Conservation (phyloP, 2,329 filamentous ascomycete species). For the Parafenestella ontariensis region DNA sequence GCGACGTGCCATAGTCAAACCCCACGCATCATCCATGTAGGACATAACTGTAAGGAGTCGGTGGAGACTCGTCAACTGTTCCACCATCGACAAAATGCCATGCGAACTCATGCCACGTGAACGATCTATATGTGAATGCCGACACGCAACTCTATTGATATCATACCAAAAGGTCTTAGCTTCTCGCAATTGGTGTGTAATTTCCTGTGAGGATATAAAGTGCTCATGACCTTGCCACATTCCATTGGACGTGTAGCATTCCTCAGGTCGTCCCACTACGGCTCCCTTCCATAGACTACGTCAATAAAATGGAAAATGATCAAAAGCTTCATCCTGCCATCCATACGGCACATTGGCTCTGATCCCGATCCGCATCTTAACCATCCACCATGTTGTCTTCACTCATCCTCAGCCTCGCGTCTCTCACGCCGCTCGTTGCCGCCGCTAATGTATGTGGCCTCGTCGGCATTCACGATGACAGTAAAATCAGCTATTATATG, state of each 20-base stretch:
- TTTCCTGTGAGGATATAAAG: background rate
- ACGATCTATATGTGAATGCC: background rate
- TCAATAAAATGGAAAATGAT: background rate
- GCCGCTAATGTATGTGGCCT: constrained; percentile 13
- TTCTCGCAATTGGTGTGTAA: background rate
- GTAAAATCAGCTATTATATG: constrained; percentile 23
- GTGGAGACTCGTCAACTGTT: background rate
- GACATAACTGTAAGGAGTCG: no score
- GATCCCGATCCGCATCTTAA: background rate
- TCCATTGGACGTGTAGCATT: background rate
- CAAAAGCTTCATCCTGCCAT: background rate
- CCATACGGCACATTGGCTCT: background rate
- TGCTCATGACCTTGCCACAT: background rate
- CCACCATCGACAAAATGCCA: background rate
- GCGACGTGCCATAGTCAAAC: no score
- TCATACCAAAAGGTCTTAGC: background rate
- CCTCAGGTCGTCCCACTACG: background rate
- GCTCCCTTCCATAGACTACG: background rate
- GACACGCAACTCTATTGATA: background rate
- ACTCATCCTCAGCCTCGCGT: background rate
- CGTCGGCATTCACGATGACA: constrained; percentile 16
- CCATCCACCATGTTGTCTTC: background rate
- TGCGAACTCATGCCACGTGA: background rate
- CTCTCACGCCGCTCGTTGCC: background rate
- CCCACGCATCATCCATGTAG: no score